These are phyloP conservation scores for Polytolypa hystricis DNA, from an alignment of 2,329 filamentous ascomycete species.

Conservation along the genomic window DNA sequence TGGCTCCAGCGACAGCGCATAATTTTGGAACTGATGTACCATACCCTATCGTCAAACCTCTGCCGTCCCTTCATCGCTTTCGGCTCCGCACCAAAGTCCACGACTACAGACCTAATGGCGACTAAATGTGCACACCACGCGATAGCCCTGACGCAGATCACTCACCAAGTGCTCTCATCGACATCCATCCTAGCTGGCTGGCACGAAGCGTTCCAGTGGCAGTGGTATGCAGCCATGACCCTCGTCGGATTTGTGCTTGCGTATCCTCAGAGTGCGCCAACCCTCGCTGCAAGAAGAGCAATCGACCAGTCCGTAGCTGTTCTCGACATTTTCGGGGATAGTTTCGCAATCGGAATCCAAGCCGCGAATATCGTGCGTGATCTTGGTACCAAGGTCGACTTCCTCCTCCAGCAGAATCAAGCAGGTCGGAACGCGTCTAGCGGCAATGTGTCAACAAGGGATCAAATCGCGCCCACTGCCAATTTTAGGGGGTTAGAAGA, in stretches of 20 bases:
- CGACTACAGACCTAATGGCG: constrained; percentile 13
- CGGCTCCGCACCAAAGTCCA: constrained; percentile 6
- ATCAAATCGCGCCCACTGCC: too few species aligned
- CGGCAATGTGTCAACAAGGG: too few species aligned
- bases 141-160: constrained; percentile 28
- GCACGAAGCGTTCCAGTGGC: constrained; percentile 33
- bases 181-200: constrained; percentile 28
- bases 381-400: constrained; percentile 21
- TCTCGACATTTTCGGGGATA: constrained; percentile 27
- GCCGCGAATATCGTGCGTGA: constrained; percentile 25
- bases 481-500: too few species aligned
- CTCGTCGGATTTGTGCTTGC: constrained; percentile 33
- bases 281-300: constrained; percentile 20
- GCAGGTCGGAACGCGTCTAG: neutral
- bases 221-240: constrained; percentile 33
- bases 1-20: constrained; percentile 36
- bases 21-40: constrained; percentile 32
- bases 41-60: constrained; percentile 27
- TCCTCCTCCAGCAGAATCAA: constrained; percentile 11
- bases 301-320: constrained; percentile 25
- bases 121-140: constrained; percentile 13
- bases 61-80: constrained; percentile 34
- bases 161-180: constrained; percentile 24
- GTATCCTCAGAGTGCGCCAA: constrained; percentile 22
- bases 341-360: constrained; percentile 24